Base-by-base conservation (phyloP, 768 basidiomycete species). In the Russula earlei region DNA sequence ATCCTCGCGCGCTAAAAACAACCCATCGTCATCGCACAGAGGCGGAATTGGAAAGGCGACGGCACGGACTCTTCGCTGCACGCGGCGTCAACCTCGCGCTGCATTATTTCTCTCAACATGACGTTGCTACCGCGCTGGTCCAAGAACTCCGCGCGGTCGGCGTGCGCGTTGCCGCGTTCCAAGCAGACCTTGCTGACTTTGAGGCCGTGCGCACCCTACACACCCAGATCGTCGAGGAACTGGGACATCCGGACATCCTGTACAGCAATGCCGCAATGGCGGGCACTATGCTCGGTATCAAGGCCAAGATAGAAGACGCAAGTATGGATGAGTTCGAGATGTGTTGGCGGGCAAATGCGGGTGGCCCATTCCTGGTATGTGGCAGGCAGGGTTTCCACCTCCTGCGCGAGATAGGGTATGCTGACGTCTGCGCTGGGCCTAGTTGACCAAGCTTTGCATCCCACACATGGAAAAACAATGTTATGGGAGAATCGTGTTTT, bases 41-140 rank as follows among this genome's bases (percentile, higher is more conserved):
- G 79, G 79, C 6, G 79, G 79, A 0, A 80, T 81, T 47, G 79
- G 79, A 4, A 66, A 68, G 48, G 78, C 78, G 3, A 77, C 78
- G 3, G 77, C 79, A 0, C 64, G 74, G n/a, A 20, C 66, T 70
- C 5, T 69, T 81, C 14, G 80, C 76, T 12, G 7, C 52, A 2
- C 63, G 59, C 6, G 63, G 63, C 6, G 65, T 66, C 36, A 64
- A 67, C 15, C 64, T 80, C 59, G 80, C 79, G 7, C 71, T 81
- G 20, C 79, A 81, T 65, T 80, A 78, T 65, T 67, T 74, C 54
- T 65, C 72, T 2, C 67, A 74, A 10, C 60, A 66, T 29, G 66
- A 55, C 0, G 70, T 68, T 41, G 78, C 78, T 0, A 65, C 70
- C 0, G 67, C 66, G 6, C 69, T 79, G 6, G 73, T 76, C n/a